A percentile compares a stretch with the other conserved stretches of the same genome.
Evolutionary conservation across 1,284 basidiomycete species (phyloP).

Genomic region (Leccinum ponderosum): DNA sequence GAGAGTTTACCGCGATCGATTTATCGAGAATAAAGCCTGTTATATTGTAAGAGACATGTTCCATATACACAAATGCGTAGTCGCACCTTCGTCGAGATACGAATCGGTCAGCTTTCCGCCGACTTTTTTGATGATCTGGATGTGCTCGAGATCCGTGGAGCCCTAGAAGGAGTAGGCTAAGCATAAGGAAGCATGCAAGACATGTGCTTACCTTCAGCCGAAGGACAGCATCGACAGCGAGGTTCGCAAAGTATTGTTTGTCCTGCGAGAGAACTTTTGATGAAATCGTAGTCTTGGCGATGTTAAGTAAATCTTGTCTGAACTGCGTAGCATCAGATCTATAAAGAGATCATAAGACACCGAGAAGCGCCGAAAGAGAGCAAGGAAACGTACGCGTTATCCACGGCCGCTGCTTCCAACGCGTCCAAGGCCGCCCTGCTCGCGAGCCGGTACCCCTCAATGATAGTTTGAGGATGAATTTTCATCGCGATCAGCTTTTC

Average conservation of each 20-base stretch:
- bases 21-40: constrained; percentile 98
- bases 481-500: constrained; percentile 92
- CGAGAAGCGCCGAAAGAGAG: background rate
- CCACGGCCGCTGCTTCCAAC: constrained; percentile 78
- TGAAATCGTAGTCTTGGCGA: constrained; percentile 93
- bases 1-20: constrained; percentile 92
- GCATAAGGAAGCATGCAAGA: background rate
- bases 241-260: constrained; percentile 98
- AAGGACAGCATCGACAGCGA: constrained; percentile 97
- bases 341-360: background rate
- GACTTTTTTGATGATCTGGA: constrained; percentile 99
- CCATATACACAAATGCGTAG: background rate
- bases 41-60: background rate
- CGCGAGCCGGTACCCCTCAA: constrained; percentile 97
- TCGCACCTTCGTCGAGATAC: constrained; percentile 91
- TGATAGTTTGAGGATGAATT: constrained; percentile 99
- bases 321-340: constrained; percentile 78
- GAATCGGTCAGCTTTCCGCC: constrained; percentile 98
- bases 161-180: constrained; percentile 51
- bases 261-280: constrained; percentile 97
- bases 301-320: constrained; percentile 92
- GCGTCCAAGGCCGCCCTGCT: constrained; percentile 85
- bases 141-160: constrained; percentile 96
- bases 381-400: constrained; percentile 70
- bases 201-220: constrained; percentile 71